Percentiles rank a stretch among this genome's conserved stretches.
Conservation (phyloP, 495 filamentous ascomycete genomes). For the Amorphotheca resinae region DNA sequence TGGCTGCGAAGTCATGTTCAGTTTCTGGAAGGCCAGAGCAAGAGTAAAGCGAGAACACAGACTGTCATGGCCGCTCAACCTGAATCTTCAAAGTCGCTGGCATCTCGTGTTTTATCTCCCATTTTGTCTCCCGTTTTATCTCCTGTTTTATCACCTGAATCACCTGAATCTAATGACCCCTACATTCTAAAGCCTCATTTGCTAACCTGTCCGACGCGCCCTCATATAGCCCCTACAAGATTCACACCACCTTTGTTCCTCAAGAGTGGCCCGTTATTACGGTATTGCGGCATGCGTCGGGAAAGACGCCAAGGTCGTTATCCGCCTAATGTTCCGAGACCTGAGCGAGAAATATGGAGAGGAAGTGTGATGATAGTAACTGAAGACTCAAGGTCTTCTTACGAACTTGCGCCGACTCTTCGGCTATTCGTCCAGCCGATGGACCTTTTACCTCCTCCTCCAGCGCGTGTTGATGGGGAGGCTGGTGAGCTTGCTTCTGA, state of each 20-base stretch:
- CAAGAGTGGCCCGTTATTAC: slow-evolving; percentile 77
- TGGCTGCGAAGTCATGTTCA: not conserved
- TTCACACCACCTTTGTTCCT: slow-evolving; percentile 79
- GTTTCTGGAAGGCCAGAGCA: too few species aligned
- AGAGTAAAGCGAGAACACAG: too few species aligned
- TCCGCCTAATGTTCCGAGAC: slow-evolving; percentile 24
- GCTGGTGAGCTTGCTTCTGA: slow-evolving; percentile 56
- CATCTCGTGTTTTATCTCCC: not conserved
- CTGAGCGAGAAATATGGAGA: slow-evolving; percentile 68
- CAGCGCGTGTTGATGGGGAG: slow-evolving; percentile 50
- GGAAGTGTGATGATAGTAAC: slow-evolving; percentile 93
- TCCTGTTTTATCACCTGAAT: not conserved
- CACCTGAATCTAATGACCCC: not conserved
- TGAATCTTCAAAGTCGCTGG: not conserved
- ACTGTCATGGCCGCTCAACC: too few species aligned
- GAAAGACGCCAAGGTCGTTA: slow-evolving; percentile 29
- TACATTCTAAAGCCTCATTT: slow-evolving; percentile 8
- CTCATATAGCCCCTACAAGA: slow-evolving; percentile 40
- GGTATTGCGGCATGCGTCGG: slow-evolving; percentile 70
- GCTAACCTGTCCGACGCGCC: slow-evolving; percentile 27
- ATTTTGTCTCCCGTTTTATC: not conserved
- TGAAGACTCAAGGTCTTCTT: slow-evolving; percentile 64
- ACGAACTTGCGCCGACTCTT: slow-evolving; percentile 63
- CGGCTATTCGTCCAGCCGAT: slow-evolving; percentile 77
- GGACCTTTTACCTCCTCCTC: slow-evolving; percentile 74